Evolutionary conservation across 75 land plant species (phyloP).

Genomic region (Picea sitchensis): DNA sequence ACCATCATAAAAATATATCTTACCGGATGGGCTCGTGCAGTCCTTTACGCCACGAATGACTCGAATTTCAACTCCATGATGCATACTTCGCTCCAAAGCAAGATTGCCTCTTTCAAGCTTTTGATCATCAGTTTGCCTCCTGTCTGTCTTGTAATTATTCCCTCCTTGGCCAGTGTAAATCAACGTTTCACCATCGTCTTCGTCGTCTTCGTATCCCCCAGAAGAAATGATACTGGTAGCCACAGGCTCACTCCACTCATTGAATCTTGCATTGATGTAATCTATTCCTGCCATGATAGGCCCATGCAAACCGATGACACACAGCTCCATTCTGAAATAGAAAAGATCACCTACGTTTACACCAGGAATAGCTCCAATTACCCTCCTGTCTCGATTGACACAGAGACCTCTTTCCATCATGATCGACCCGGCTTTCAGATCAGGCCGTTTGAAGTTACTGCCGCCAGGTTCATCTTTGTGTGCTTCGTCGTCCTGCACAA

Average conservation of each 20-base stretch:
- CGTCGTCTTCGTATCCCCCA: conserved; percentile 25
- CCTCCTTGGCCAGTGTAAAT: conserved; percentile 57
- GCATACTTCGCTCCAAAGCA: conserved; percentile 57
- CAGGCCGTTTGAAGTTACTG: conserved; percentile 25
- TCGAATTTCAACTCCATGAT: conserved; percentile 36
- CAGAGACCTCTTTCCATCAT: conserved; percentile 38
- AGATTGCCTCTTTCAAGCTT: conserved; percentile 83
- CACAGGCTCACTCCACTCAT: conserved; percentile 38
- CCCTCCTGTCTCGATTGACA: conserved; percentile 26
- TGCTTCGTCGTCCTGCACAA: conserved; percentile 52
- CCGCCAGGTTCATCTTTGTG: conserved; percentile 15
- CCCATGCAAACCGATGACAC: conserved; percentile 63
- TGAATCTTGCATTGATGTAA: conserved; percentile 32
- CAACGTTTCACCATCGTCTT: background rate
- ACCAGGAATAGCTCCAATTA: conserved; percentile 57
- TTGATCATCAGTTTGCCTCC: conserved; percentile 41
- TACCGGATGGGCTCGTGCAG: conserved; percentile 17
- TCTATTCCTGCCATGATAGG: conserved; percentile 72
- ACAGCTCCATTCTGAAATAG: conserved; percentile 62
- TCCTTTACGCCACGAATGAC: conserved; percentile 60
- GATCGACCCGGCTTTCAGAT: conserved; percentile 33
- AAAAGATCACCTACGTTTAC: conserved; percentile 69
- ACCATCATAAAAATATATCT: conserved; percentile 73
- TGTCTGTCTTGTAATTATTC: conserved; percentile 1
- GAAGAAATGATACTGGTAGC: conserved; percentile 66